Percentiles rank a stretch among this genome's conserved stretches.
These are phyloP conservation scores for Yamadazyma conglobata DNA, from an alignment of 1,139 yeast species.

Conservation along the genomic window DNA sequence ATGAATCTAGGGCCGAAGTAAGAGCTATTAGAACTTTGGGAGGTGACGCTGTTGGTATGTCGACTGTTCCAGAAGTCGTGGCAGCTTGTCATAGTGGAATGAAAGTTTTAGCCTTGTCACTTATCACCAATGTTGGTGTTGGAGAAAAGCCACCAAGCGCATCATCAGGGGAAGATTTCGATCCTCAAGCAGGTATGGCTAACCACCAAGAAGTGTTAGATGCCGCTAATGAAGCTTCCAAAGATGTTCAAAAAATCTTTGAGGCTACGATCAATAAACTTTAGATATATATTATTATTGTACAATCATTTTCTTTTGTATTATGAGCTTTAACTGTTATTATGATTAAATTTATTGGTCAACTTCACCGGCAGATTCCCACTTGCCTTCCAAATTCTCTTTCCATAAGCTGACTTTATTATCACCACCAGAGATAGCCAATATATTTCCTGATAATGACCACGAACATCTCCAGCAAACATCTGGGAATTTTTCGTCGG, in stretches of 20 bases:
- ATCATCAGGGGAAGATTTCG: constrained; percentile 50
- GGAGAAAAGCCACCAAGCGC: constrained; percentile 76
- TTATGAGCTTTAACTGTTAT: neutral
- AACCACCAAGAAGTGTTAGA: constrained; percentile 86
- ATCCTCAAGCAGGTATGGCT: constrained; percentile 76
- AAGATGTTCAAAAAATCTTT: constrained; percentile 70
- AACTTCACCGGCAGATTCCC: constrained; percentile 97
- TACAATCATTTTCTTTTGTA: neutral
- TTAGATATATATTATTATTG: constrained; percentile 1
- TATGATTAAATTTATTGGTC: constrained; percentile 49
- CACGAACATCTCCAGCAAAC: constrained; percentile 98
- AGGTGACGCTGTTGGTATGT: constrained; percentile 97
- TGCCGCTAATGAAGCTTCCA: constrained; percentile 75
- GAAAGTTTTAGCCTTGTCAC: constrained; percentile 75
- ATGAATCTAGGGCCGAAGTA: constrained; percentile 91
- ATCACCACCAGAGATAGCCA: constrained; percentile 96
- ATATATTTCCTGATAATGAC: constrained; percentile 92
- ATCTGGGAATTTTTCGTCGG: constrained; percentile 85
- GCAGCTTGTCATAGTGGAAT: constrained; percentile 88
- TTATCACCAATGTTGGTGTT: constrained; percentile 83
- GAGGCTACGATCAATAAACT: constrained; percentile 53
- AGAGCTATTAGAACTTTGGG: constrained; percentile 69
- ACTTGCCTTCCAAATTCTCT: constrained; percentile 86
- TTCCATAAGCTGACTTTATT: constrained; percentile 96
- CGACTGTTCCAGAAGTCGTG: constrained; percentile 93